A percentile compares a stretch with the other conserved stretches of the same genome.
These are phyloP conservation scores for Beauveria sp. DNA, from an alignment of 2,329 filamentous ascomycete genomes.

Conservation along the genomic window DNA sequence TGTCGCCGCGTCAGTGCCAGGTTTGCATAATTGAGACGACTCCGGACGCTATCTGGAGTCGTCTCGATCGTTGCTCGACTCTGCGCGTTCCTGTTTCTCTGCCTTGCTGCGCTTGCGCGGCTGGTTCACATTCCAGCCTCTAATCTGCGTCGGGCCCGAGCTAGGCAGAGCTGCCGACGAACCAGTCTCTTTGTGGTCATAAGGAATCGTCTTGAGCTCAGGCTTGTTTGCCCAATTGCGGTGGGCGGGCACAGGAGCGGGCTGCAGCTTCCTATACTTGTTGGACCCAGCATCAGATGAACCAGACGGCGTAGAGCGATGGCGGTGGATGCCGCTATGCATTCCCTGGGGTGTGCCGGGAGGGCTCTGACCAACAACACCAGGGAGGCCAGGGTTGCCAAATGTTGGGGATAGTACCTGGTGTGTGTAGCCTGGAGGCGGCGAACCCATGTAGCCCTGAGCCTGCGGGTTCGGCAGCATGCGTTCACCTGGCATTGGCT, in stretches of 20 bases:
- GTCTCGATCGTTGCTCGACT: conserved; percentile 27
- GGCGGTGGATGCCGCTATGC: conserved; percentile 24
- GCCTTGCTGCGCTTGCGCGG: conserved; percentile 29
- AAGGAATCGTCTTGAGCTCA: conserved; percentile 52
- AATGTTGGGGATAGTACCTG: conserved; percentile 32
- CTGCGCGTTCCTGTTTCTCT: conserved; percentile 26
- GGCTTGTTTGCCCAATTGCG: conserved; percentile 38
- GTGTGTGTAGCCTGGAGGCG: conserved; percentile 24
- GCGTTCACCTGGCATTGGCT: conserved; percentile 24
- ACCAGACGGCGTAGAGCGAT: conserved; percentile 30
- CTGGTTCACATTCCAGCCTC: conserved; percentile 47
- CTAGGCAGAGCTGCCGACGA: conserved; percentile 47
- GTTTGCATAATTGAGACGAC: conserved; percentile 14
- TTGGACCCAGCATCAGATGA: conserved; percentile 29
- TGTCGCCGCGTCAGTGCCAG: background rate
- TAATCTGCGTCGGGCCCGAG: conserved; percentile 47
- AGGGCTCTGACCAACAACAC: conserved; percentile 27
- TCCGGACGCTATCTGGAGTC: conserved; percentile 31
- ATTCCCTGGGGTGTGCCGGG: conserved; percentile 26
- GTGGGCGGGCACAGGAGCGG: conserved; percentile 47
- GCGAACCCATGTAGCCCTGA: conserved; percentile 27
- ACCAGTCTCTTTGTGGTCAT: conserved; percentile 52
- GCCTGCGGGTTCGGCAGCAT: conserved; percentile 27
- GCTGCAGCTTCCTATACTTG: conserved; percentile 52
- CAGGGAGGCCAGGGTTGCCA: conserved; percentile 22